Evolutionary conservation across 495 filamentous ascomycete species (phyloP).

Genomic region (Bombardia bombarda): DNA sequence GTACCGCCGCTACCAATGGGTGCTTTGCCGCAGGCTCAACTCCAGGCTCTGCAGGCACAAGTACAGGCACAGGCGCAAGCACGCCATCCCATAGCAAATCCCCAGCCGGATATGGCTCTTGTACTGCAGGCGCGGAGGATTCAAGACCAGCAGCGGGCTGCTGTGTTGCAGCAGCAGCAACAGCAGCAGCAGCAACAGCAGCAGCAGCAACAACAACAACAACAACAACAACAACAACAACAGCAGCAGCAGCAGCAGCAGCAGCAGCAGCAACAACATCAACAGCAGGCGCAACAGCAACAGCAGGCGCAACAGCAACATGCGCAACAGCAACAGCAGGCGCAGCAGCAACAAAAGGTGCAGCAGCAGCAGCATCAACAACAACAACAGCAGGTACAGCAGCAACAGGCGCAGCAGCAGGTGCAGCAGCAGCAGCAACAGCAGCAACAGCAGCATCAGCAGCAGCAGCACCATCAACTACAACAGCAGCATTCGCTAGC

Average conservation of each 20-base stretch:
- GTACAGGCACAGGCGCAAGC: too few species aligned
- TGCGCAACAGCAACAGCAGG: constrained; percentile 31
- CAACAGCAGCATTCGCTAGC: constrained; percentile 29
- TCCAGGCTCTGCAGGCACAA: constrained; percentile 48
- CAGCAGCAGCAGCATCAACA: constrained; percentile 26
- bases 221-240: constrained; percentile 25
- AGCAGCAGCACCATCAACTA: constrained; percentile 25
- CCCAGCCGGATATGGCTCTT: constrained; percentile 50
- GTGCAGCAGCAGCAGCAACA: constrained; percentile 25
- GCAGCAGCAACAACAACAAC: constrained; percentile 15
- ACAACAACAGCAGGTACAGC: constrained; percentile 10
- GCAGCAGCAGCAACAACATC: constrained; percentile 24
- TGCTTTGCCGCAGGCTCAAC: constrained; percentile 67
- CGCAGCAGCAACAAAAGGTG: constrained; percentile 24
- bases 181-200: constrained; percentile 33
- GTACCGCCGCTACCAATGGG: constrained; percentile 56
- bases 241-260: constrained; percentile 27
- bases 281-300: constrained; percentile 30
- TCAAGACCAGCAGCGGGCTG: constrained; percentile 46
- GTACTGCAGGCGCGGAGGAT: constrained; percentile 52
- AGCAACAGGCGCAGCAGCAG: constrained; percentile 24
- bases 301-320: constrained; percentile 27
- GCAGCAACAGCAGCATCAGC: constrained; percentile 24
- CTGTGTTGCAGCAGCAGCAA: constrained; percentile 41
- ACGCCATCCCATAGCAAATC: constrained; percentile 55